Percentiles rank a stretch among this genome's conserved stretches.
phyloP scores from a whole-genome alignment of 1,284 basidiomycete species.

The Puccinia brachypodii region DNA sequence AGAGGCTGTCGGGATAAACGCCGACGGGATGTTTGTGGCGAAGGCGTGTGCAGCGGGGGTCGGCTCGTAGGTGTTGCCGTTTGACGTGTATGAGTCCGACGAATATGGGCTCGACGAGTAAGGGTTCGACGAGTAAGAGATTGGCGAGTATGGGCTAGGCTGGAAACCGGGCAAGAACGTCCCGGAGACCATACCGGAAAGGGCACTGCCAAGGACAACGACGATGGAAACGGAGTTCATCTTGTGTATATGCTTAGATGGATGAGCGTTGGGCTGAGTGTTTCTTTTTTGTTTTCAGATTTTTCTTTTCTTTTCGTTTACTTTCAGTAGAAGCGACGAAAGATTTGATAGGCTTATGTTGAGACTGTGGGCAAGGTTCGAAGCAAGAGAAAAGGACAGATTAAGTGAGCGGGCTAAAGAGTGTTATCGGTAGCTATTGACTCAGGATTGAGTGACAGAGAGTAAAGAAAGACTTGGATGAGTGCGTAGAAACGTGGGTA shows the following conservation, averaged over 20 bases:
- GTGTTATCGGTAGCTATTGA: too few relatives aligned
- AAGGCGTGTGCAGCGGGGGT: not conserved
- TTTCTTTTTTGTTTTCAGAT: too few relatives aligned
- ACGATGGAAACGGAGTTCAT: slow-evolving; percentile 4
- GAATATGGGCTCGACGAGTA: not conserved
- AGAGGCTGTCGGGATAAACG: not conserved
- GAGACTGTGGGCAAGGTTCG: not conserved
- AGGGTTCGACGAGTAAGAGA: not conserved
- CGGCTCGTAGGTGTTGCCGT: too few relatives aligned
- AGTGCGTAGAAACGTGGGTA: too few relatives aligned
- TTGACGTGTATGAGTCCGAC: too few relatives aligned
- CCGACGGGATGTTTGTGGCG: not conserved
- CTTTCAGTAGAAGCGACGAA: not conserved
- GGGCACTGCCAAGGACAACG: not conserved
- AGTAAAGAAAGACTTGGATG: slow-evolving; percentile 13
- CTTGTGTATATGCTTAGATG: not conserved
- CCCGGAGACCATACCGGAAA: not conserved
- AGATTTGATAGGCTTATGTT: not conserved
- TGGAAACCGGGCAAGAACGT: not conserved
- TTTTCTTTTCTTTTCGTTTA: not conserved
- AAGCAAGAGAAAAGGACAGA: slow-evolving; percentile 17
- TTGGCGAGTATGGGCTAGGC: not conserved
- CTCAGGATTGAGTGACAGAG: not conserved
- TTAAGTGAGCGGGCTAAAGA: not conserved
- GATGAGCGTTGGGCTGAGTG: too few relatives aligned